These are phyloP conservation scores for Malassezia furfur DNA, from an alignment of 1,284 basidiomycete genomes.

Conservation along the genomic window DNA sequence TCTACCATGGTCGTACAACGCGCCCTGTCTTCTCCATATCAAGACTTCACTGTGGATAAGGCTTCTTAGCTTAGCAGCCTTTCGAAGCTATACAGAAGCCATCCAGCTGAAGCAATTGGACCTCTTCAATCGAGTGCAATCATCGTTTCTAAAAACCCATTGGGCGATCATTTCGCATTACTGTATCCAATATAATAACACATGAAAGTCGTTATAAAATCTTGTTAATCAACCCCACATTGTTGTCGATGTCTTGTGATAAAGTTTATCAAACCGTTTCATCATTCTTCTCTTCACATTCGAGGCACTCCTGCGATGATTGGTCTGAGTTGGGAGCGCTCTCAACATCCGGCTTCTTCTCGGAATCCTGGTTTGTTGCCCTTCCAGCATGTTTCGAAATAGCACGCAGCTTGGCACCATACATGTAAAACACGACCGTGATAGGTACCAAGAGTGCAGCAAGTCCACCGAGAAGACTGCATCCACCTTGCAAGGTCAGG, in stretches of 20 bases:
- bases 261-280: not conserved
- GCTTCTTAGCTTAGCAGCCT: too few species aligned
- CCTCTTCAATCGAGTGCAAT: too few species aligned
- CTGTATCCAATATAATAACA: not conserved
- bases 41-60: too few species aligned
- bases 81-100: too few species aligned
- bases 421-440: slow-evolving; percentile 7
- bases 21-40: too few species aligned
- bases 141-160: too few species aligned
- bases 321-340: not conserved
- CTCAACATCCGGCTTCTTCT: not conserved
- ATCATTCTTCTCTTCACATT: not conserved
- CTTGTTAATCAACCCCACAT: not conserved
- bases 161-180: too few species aligned
- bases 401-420: not conserved
- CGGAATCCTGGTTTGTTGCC: not conserved
- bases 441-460: slow-evolving; percentile 10
- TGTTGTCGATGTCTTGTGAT: not conserved
- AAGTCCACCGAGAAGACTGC: slow-evolving; percentile 13
- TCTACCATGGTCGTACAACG: too few species aligned
- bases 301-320: not conserved
- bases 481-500: slow-evolving; percentile 15
- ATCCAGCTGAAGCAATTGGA: too few species aligned
- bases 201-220: not conserved
- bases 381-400: not conserved